A percentile compares a stretch with the other conserved stretches of the same genome.
These are phyloP conservation scores for Annulohypoxylon moriforme DNA, from an alignment of 495 filamentous ascomycete genomes.

Conservation along the genomic window DNA sequence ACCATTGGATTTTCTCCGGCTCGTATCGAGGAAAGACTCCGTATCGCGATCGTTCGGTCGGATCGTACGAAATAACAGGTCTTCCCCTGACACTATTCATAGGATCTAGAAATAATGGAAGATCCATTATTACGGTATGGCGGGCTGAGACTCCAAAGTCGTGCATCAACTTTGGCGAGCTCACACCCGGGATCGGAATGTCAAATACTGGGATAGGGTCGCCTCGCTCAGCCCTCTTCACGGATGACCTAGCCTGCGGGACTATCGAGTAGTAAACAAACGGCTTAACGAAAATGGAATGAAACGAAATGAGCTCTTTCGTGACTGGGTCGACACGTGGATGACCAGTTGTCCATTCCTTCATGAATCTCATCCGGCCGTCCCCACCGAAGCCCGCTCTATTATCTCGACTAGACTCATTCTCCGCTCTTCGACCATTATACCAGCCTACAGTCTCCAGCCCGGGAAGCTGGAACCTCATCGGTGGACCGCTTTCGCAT, in stretches of 20 bases:
- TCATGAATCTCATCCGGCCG: conserved; percentile 65
- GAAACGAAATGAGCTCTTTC: conserved; percentile 71
- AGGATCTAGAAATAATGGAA: conserved; percentile 71
- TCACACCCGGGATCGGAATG: conserved; percentile 62
- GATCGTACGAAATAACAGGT: conserved; percentile 67
- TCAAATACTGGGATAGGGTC: conserved; percentile 27
- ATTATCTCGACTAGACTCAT: conserved; percentile 48
- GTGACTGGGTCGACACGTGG: conserved; percentile 70
- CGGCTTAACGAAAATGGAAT: conserved; percentile 67
- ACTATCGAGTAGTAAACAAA: conserved; percentile 75
- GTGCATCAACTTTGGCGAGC: conserved; percentile 76
- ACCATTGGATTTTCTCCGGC: conserved; percentile 68
- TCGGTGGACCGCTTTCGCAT: conserved; percentile 74
- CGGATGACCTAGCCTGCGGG: conserved; percentile 38
- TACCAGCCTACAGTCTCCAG: conserved; percentile 75
- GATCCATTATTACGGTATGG: conserved; percentile 73
- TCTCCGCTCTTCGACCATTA: conserved; percentile 64
- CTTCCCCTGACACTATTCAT: conserved; percentile 63
- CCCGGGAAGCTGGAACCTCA: conserved; percentile 67
- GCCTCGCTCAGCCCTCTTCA: conserved; percentile 26
- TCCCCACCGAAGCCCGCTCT: conserved; percentile 59
- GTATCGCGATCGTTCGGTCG: conserved; percentile 63
- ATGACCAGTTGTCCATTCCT: conserved; percentile 76
- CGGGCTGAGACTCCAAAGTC: conserved; percentile 71
- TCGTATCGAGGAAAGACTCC: conserved; percentile 71